These are phyloP conservation scores for Globisporangium viniferum DNA, from an alignment of 352 stramenopile species.

Conservation along the genomic window DNA sequence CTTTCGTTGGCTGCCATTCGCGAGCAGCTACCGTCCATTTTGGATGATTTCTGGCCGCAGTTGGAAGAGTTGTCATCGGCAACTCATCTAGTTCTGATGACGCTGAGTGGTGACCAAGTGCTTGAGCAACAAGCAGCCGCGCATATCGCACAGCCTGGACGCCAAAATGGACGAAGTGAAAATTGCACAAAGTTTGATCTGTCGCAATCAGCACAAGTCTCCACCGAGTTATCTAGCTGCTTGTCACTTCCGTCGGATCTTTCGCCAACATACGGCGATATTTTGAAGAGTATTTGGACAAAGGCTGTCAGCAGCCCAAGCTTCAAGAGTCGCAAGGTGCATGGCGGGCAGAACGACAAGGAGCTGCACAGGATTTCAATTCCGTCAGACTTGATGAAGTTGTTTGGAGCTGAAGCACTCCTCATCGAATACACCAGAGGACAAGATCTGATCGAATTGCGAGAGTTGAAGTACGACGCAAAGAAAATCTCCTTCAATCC, in stretches of 20 bases:
- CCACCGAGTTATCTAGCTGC: conserved; percentile 31
- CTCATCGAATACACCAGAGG: conserved; percentile 28
- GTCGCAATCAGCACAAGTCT: conserved; percentile 18
- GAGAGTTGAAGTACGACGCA: conserved; percentile 22
- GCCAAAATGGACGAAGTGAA: neutral
- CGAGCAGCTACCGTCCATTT: conserved; percentile 31
- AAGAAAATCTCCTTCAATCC: conserved; percentile 33
- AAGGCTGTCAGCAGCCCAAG: conserved; percentile 26
- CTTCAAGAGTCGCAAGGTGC: conserved; percentile 36
- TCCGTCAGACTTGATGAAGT: conserved; percentile 37
- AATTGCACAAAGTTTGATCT: neutral
- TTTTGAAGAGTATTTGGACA: conserved; percentile 40
- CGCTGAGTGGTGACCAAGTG: neutral
- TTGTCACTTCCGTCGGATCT: conserved; percentile 19
- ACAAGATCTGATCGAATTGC: conserved; percentile 3
- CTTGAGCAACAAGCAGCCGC: neutral
- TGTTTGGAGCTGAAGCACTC: conserved; percentile 45
- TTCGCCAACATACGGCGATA: conserved; percentile 27
- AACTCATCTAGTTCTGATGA: conserved; percentile 20
- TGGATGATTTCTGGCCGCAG: conserved; percentile 44
- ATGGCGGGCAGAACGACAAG: conserved; percentile 16
- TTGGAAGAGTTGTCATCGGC: conserved; percentile 32
- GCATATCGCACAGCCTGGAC: neutral
- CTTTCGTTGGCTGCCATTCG: conserved; percentile 63
- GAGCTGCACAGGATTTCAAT: conserved; percentile 39